These are phyloP conservation scores for Cornus florida DNA, from an alignment of 148 eudicot species.

Conservation along the genomic window DNA sequence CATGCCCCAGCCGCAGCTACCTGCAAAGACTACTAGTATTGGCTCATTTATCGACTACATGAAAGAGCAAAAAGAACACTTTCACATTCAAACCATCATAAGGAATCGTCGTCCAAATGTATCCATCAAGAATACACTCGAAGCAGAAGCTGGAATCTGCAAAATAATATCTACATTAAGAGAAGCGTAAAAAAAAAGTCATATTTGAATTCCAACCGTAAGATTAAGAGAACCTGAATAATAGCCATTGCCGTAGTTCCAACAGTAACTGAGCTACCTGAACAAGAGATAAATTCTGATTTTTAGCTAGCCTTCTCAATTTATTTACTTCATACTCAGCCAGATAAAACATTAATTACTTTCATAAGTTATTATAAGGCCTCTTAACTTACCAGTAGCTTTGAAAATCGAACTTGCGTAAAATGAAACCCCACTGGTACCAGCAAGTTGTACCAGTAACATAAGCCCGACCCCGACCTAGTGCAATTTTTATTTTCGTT, in stretches of 20 bases:
- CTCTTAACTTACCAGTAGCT: background rate
- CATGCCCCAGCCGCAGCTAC: slow-evolving; percentile 19
- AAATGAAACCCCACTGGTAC: background rate
- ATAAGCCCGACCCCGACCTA: slow-evolving; percentile 5
- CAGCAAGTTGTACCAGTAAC: background rate
- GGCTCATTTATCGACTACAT: background rate
- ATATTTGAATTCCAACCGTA: too few species aligned
- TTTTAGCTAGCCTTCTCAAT: too few species aligned
- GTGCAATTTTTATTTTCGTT: background rate
- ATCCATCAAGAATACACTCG: slow-evolving; percentile 49
- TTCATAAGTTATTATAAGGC: background rate
- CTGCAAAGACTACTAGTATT: slow-evolving; percentile 12
- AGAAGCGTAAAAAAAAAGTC: background rate
- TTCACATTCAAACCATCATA: slow-evolving; percentile 43
- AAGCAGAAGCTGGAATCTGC: slow-evolving; percentile 40
- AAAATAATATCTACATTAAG: background rate
- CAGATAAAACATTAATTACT: too few species aligned
- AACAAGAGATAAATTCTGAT: too few species aligned
- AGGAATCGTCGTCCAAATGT: slow-evolving; percentile 50
- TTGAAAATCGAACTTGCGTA: slow-evolving; percentile 9
- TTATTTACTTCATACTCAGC: too few species aligned
- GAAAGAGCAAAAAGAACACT: background rate
- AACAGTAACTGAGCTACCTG: too few species aligned
- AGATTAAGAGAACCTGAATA: background rate
- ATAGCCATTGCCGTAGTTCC: background rate